These are phyloP conservation scores for Phylloporus arenicola DNA, from an alignment of 768 basidiomycete genomes.

Conservation along the genomic window DNA sequence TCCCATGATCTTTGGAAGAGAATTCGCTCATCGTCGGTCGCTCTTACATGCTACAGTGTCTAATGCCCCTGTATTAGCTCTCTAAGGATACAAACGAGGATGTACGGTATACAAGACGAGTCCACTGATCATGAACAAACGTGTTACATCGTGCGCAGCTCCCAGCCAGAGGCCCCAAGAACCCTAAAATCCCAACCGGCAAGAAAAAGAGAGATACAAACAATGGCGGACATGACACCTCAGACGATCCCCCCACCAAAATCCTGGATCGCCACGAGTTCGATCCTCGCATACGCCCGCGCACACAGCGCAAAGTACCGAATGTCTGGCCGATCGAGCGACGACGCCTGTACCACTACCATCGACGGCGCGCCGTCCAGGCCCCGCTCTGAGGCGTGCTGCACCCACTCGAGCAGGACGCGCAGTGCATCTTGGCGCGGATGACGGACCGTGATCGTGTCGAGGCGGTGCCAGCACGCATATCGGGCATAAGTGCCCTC, in stretches of 20 bases:
- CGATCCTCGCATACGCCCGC: conserved; percentile 11
- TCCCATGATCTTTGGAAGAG: not conserved
- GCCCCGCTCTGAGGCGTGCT: conserved; percentile 7
- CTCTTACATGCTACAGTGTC: not conserved
- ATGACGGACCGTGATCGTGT: conserved; percentile 18
- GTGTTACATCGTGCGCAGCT: not conserved
- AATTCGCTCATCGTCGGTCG: not conserved
- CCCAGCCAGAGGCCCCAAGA: not conserved
- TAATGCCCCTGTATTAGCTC: not conserved
- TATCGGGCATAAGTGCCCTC: conserved; percentile 5
- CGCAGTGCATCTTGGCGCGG: conserved; percentile 19
- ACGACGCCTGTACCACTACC: conserved; percentile 15
- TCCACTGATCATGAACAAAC: not conserved
- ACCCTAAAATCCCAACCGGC: not conserved
- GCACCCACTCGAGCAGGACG: conserved; percentile 20
- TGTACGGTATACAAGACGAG: not conserved
- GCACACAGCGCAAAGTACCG: conserved; percentile 12
- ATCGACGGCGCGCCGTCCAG: conserved; percentile 1
- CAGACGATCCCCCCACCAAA: not conserved
- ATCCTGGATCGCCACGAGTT: conserved; percentile 5
- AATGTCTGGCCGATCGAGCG: conserved; percentile 13
- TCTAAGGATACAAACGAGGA: not conserved
- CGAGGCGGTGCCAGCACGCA: conserved; percentile 17
- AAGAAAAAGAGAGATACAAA: not conserved
- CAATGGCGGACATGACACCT: not conserved